phyloP scores from a whole-genome alignment of 441 rosid genomes.

The Gossypium schwendimanii region DNA sequence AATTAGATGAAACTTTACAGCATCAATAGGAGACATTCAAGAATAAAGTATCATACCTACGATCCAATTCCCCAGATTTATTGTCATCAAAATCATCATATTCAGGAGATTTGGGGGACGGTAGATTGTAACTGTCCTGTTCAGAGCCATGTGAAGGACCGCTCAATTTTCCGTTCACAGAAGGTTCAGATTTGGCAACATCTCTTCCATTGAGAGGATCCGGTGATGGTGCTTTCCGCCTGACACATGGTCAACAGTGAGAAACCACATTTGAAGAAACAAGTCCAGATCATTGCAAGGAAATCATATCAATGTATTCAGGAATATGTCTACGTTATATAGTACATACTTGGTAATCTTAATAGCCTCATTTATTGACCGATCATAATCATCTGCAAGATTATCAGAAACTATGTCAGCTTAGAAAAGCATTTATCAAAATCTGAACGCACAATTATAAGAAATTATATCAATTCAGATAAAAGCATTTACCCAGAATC shows the following conservation, averaged over 20 bases:
- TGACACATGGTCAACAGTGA: slow-evolving; percentile 24
- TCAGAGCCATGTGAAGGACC: slow-evolving; percentile 45
- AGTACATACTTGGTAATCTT: slow-evolving; percentile 79
- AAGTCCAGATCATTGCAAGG: not conserved
- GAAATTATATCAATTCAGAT: not conserved
- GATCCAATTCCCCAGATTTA: slow-evolving; percentile 51
- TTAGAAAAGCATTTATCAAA: not conserved
- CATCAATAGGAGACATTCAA: not conserved
- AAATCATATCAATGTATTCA: not conserved
- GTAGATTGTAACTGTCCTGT: slow-evolving; percentile 38
- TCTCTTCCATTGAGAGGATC: slow-evolving; percentile 66
- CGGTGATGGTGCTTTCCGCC: slow-evolving; percentile 86
- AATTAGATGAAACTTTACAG: slow-evolving; percentile 15
- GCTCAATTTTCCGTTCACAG: slow-evolving; percentile 60
- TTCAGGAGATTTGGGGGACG: slow-evolving; percentile 55
- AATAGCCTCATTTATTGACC: slow-evolving; percentile 94
- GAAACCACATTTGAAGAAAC: not conserved
- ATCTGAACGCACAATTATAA: slow-evolving; percentile 32
- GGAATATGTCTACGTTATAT: not conserved
- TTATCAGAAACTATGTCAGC: slow-evolving; percentile 10
- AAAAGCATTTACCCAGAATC: not conserved
- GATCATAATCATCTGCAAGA: slow-evolving; percentile 96
- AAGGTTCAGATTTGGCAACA: slow-evolving; percentile 52
- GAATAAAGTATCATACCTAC: slow-evolving; percentile 43
- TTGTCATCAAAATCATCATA: slow-evolving; percentile 60